These are phyloP conservation scores for California macrophylla DNA, from an alignment of 441 rosid species.

Conservation along the genomic window DNA sequence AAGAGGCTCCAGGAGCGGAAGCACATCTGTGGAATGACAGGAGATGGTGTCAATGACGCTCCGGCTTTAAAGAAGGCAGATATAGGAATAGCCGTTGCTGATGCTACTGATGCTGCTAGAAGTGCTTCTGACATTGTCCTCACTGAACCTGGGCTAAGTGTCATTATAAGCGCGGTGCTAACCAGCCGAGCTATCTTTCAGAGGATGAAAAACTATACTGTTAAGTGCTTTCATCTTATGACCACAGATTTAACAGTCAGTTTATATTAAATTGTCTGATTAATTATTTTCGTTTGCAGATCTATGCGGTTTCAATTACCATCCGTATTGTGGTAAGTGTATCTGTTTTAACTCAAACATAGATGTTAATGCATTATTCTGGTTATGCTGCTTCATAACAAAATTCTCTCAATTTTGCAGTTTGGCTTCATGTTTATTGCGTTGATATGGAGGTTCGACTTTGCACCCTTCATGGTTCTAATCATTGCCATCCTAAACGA, in stretches of 20 bases:
- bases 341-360: neutral
- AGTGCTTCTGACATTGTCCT: slow-evolving; percentile 84
- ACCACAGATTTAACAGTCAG: neutral
- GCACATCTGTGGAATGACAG: slow-evolving; percentile 88
- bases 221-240: slow-evolving; percentile 16
- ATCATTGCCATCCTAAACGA: slow-evolving; percentile 79
- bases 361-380: too few relatives aligned
- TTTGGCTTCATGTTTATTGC: slow-evolving; percentile 87
- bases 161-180: slow-evolving; percentile 78
- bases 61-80: slow-evolving; percentile 87
- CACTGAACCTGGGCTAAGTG: slow-evolving; percentile 81
- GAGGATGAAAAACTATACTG: slow-evolving; percentile 93
- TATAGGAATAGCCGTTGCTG: slow-evolving; percentile 83
- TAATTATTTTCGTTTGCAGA: slow-evolving; percentile 31
- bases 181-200: slow-evolving; percentile 91
- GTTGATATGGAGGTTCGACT: slow-evolving; percentile 76
- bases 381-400: neutral
- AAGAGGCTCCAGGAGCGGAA: slow-evolving; percentile 66
- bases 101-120: slow-evolving; percentile 91
- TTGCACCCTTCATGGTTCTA: slow-evolving; percentile 77
- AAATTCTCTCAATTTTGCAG: slow-evolving; percentile 30
- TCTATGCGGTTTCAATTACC: slow-evolving; percentile 86
- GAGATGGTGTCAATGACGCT: slow-evolving; percentile 93
- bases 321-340: slow-evolving; percentile 75
- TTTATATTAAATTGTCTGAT: neutral